Evolutionary conservation across 768 basidiomycete genomes (phyloP).

Genomic region (Boletellus ananas): DNA sequence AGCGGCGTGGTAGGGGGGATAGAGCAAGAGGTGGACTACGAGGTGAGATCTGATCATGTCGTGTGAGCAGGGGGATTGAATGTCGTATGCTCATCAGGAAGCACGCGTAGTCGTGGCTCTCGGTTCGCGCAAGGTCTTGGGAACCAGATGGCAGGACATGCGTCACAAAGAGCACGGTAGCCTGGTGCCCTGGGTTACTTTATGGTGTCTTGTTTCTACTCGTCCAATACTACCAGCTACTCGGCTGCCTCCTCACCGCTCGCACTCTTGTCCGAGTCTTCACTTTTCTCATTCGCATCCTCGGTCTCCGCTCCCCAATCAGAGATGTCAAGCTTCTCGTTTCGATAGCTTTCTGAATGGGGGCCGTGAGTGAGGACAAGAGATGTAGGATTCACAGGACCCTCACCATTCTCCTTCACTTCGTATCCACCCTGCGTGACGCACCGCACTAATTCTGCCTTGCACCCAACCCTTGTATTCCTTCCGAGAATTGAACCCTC

Average conservation of each 20-base stretch:
- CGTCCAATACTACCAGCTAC: conserved; percentile 1
- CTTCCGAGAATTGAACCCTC: conserved; percentile 75
- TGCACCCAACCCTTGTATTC: conserved; percentile 67
- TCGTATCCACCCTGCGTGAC: conserved; percentile 80
- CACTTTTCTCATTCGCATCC: conserved; percentile 20
- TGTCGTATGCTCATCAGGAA: conserved; percentile 39
- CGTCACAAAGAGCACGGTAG: conserved; percentile 20
- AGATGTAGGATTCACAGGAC: background rate
- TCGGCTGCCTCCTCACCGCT: conserved; percentile 6
- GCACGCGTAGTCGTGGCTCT: conserved; percentile 66
- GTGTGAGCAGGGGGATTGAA: conserved; percentile 1
- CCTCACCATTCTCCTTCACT: conserved; percentile 58
- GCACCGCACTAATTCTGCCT: conserved; percentile 63
- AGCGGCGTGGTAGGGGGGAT: conserved; percentile 73
- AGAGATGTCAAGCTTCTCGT: conserved; percentile 54
- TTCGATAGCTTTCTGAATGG: conserved; percentile 47
- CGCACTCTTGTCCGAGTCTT: conserved; percentile 8
- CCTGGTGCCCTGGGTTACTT: background rate
- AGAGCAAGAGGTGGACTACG: conserved; percentile 50
- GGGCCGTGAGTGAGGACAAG: background rate
- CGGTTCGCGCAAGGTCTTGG: conserved; percentile 84
- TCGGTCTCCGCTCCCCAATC: conserved; percentile 47
- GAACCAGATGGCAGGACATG: conserved; percentile 61
- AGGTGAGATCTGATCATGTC: conserved; percentile 38
- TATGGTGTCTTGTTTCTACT: conserved; percentile 1